Base-by-base conservation (phyloP, 1,284 basidiomycete genomes). In the Athelia sp. region DNA sequence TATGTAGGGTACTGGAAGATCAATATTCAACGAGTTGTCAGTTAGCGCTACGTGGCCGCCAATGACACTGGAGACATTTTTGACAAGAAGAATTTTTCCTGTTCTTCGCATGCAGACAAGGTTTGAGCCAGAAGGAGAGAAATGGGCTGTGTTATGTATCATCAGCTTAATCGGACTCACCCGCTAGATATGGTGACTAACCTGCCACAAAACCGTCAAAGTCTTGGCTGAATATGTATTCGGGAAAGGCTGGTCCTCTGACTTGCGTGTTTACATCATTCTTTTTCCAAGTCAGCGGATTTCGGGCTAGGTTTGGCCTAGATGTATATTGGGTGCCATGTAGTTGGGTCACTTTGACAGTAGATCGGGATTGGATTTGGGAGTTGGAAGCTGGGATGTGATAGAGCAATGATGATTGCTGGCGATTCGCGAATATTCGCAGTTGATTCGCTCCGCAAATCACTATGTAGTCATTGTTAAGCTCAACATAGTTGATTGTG, bases 401-500 rank as follows among this genome's bases (percentile, higher is more conserved):
- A 40, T 17, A 40, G 36, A 40, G 36, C 8, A 40, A n/a, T 6
- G 36, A 6, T 9, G n/a, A n/a, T 40, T 40, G 36, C n/a, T 6
- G 19, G 36, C 36, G 15, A n/a, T 40, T 40, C n/a, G 72, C 71
- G 54, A 82, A 84, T 14, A 83, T 68, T 10, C 81, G 73, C 32
- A 88, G 55, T 4, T 67, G 60, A 15, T 60, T 52, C 4, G 59
- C 56, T 13, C 76, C 77, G 52, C 83, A 87, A 14, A 90, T 65
- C 55, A 90, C 79, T 0, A 79, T 76, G 58, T 86, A 76, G 10
- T 67, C 66, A 32, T 68, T 64, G 46, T 76, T 80, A 48, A 89
- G 62, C 54, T 90, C 87, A 40, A 89, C 84, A 56, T 89, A 90
- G 48, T 70, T 68, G 50, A 86, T 71, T 2, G 64, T 52, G 2